Conservation (phyloP, 768 basidiomycete species). For the Hebeloma cylindrosporum region DNA sequence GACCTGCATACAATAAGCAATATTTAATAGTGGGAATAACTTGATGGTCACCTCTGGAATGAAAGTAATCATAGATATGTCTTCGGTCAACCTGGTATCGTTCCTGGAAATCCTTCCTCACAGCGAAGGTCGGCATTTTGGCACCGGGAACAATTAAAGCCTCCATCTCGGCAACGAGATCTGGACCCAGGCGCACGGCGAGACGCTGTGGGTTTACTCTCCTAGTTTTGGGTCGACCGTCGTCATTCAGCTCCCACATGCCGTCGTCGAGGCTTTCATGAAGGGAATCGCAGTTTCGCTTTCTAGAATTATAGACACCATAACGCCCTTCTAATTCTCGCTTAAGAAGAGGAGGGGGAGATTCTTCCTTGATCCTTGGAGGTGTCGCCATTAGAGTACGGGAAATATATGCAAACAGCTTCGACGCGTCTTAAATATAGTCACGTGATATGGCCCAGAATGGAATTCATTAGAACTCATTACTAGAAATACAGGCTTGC, state of each 20-base stretch:
- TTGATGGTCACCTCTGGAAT: slow-evolving; percentile 57
- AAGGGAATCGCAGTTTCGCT: slow-evolving; percentile 21
- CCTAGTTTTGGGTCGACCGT: slow-evolving; percentile 44
- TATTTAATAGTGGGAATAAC: slow-evolving; percentile 16
- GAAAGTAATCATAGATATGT: slow-evolving; percentile 80
- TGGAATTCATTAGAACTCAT: not conserved
- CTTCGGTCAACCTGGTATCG: slow-evolving; percentile 69
- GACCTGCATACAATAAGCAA: slow-evolving; percentile 29
- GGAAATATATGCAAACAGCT: slow-evolving; percentile 1
- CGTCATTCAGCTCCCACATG: slow-evolving; percentile 29
- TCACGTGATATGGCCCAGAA: slow-evolving; percentile 14
- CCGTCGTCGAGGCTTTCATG: slow-evolving; percentile 22
- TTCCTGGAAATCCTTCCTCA: slow-evolving; percentile 69
- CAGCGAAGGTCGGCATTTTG: slow-evolving; percentile 75
- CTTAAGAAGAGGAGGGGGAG: slow-evolving; percentile 16
- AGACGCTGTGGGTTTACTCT: slow-evolving; percentile 70
- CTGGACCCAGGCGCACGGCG: slow-evolving; percentile 63
- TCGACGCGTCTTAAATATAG: slow-evolving; percentile 11
- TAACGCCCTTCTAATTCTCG: slow-evolving; percentile 14
- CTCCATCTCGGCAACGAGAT: slow-evolving; percentile 71
- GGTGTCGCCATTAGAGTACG: slow-evolving; percentile 35
- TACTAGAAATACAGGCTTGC: slow-evolving; percentile 82
- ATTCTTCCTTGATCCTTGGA: slow-evolving; percentile 12
- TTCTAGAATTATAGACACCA: slow-evolving; percentile 16
- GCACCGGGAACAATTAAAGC: slow-evolving; percentile 67